Evolutionary conservation across 129 eudicot genomes (phyloP).

Genomic region (Tanacetum coccineum): DNA sequence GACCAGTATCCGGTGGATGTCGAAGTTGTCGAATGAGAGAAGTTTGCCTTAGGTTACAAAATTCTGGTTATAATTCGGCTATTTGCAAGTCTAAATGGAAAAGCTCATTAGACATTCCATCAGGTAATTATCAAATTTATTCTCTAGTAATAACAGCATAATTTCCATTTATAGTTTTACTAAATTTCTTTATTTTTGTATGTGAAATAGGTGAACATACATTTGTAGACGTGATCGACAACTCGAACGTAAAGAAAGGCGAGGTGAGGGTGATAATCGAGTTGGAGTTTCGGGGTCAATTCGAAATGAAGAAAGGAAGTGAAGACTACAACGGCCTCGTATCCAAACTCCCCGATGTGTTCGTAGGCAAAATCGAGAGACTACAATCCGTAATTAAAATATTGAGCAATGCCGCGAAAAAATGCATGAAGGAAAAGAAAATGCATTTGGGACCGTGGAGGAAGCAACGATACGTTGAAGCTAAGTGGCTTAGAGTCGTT

Average conservation of each 20-base stretch:
- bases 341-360: slow-evolving; percentile 56
- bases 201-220: slow-evolving; percentile 66
- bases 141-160: background rate
- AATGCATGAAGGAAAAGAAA: slow-evolving; percentile 84
- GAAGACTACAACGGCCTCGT: slow-evolving; percentile 63
- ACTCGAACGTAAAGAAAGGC: slow-evolving; percentile 50
- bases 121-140: slow-evolving; percentile 42
- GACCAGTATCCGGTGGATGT: slow-evolving; percentile 45
- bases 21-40: slow-evolving; percentile 61
- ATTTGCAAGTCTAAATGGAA: slow-evolving; percentile 93
- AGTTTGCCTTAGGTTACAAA: slow-evolving; percentile 50
- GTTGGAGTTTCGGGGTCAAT: slow-evolving; percentile 64
- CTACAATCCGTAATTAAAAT: slow-evolving; percentile 45
- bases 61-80: slow-evolving; percentile 56
- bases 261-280: slow-evolving; percentile 66
- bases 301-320: slow-evolving; percentile 82
- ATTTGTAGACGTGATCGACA: slow-evolving; percentile 64
- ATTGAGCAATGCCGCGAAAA: slow-evolving; percentile 63
- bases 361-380: slow-evolving; percentile 72
- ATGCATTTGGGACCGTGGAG: slow-evolving; percentile 98
- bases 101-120: slow-evolving; percentile 62
- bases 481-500: slow-evolving; percentile 71
- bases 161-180: background rate
- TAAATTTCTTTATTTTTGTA: background rate
- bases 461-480: slow-evolving; percentile 73